phyloP scores from a whole-genome alignment of 805 yeast genomes.

The Candida ascalaphidarum region DNA sequence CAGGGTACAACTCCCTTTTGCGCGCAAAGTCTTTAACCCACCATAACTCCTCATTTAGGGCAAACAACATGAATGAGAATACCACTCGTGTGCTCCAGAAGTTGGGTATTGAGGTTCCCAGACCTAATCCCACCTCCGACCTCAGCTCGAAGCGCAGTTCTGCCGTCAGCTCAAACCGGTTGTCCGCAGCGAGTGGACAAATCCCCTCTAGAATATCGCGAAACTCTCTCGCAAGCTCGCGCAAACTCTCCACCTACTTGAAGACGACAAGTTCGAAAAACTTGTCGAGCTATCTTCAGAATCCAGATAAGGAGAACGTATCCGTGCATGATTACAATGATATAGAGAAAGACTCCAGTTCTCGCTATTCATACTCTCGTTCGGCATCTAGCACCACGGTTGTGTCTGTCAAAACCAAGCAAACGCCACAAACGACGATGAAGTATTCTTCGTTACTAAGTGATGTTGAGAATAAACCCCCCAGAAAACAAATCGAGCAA shows the following conservation, averaged over 20 bases:
- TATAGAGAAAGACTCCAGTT: conserved; percentile 4
- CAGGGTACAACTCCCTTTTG: conserved; percentile 16
- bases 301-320: conserved; percentile 9
- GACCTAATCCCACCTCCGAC: conserved; percentile 9
- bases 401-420: conserved; percentile 1
- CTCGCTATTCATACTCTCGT: conserved; percentile 1
- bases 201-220: too few species aligned
- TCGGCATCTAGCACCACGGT: conserved; percentile 1
- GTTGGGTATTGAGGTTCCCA: conserved; percentile 24
- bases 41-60: conserved; percentile 12
- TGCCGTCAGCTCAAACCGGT: too few species aligned
- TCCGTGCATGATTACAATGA: conserved; percentile 8
- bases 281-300: conserved; percentile 9
- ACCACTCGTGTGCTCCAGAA: conserved; percentile 26
- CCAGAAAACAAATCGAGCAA: too few species aligned
- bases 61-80: conserved; percentile 9
- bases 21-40: conserved; percentile 29
- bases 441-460: conserved; percentile 14
- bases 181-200: too few species aligned
- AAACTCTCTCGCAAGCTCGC: too few species aligned
- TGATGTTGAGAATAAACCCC: conserved; percentile 10
- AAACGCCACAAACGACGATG: conserved; percentile 1
- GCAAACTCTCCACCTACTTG: too few species aligned
- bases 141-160: too few species aligned
- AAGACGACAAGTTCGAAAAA: conserved; percentile 33